These are phyloP conservation scores for Xylaria hypoxylon DNA, from an alignment of 2,329 filamentous ascomycete genomes.

Conservation along the genomic window DNA sequence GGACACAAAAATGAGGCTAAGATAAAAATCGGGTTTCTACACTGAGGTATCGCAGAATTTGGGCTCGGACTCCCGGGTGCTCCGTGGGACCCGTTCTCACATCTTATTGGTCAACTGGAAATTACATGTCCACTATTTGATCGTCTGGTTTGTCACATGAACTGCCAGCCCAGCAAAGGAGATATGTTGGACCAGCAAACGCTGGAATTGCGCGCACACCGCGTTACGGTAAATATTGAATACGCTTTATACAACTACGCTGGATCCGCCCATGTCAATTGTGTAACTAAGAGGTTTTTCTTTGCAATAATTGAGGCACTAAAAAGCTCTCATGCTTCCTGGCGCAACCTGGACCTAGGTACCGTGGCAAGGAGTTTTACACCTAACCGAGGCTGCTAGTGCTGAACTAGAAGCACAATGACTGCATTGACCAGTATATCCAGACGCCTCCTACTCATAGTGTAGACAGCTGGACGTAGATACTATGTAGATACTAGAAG, in stretches of 20 bases:
- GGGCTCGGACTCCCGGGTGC: slow-evolving; percentile 1
- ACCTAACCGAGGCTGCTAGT: background rate
- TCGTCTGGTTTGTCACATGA: slow-evolving; percentile 33
- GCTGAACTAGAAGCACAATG: too few species aligned
- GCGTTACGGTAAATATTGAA: slow-evolving; percentile 10
- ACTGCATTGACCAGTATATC: too few species aligned
- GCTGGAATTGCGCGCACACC: slow-evolving; percentile 16
- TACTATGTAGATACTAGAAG: too few species aligned
- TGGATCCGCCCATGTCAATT: background rate
- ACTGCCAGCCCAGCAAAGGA: slow-evolving; percentile 15
- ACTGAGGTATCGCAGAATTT: background rate
- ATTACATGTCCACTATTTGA: slow-evolving; percentile 30
- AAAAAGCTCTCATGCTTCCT: background rate
- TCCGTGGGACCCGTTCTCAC: slow-evolving; percentile 15
- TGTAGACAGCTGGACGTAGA: too few species aligned
- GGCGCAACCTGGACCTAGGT: background rate
- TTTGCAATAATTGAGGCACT: background rate
- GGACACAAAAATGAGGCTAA: background rate
- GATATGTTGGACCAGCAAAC: slow-evolving; percentile 1
- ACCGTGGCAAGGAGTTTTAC: background rate
- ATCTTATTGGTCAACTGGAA: slow-evolving; percentile 30
- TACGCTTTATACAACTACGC: background rate
- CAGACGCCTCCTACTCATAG: too few species aligned
- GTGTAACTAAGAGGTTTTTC: background rate
- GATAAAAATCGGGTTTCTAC: background rate